Evolutionary conservation across 345 rosid species (phyloP), one percentile per base, ranked within the genome.

Genomic region (Leavenworthia alabamica): DNA sequence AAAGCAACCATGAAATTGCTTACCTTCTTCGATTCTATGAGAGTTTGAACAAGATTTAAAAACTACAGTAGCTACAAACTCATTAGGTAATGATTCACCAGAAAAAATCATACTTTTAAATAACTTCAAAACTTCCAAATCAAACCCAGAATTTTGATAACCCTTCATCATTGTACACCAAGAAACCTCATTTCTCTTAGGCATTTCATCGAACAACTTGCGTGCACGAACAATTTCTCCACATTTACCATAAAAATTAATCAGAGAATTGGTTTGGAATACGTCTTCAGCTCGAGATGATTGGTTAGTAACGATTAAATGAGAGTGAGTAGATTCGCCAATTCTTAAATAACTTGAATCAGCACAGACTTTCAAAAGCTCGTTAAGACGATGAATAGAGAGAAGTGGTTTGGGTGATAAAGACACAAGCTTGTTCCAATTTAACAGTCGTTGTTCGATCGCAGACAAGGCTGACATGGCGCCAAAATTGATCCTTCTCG

Each of bases 151-250:
- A 51, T 77, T 85, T 41, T 83, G 71, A 67, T 86, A 86, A 60
- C 95, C 91, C 0, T 72, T 56, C 98, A 91, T 91, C 63, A 91
- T 47, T 8, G 98, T 57, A 48, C 80, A 48, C 80, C 85, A 90
- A 67, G 97, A 86, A 31, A 88, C 86, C 27, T 76, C 85, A 33
- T 80, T 84, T 46, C 89, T 80, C 0, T 67, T 59, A 16, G 36
- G 80, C 89, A 85, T 81, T 31, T 27, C 27, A 61, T 83, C 96
- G 62, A 90, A 88, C 83, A 90, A 0, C 23, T 73, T 68, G 68
- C 75, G 89, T 8, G 94, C 89, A 71, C 44, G 26, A 7, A 61
- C 51, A 19, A 70, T 31, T 17, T 79, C 72, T 19, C 73, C 60
- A 28, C 90, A 82, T 72, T 91, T 91, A 0, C 57, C 65, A 7